Conservation (phyloP, 2,329 filamentous ascomycete species). For the Aschersonia sp. region DNA sequence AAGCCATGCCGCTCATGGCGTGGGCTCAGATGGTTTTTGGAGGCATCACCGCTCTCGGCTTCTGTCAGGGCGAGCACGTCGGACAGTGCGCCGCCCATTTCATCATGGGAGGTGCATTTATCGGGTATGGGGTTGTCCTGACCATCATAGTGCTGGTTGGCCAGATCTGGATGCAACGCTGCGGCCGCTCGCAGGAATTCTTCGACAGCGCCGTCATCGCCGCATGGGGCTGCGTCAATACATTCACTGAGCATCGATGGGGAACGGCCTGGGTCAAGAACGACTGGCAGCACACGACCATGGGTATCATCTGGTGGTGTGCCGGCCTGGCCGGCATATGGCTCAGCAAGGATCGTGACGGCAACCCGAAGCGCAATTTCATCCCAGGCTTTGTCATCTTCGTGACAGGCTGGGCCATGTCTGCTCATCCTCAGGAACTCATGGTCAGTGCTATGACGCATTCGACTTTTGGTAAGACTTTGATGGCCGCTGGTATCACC, state of each 20-base stretch:
- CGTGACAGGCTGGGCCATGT: conserved; percentile 93
- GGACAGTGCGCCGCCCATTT: conserved; percentile 94
- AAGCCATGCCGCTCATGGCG: conserved; percentile 68
- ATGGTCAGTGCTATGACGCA: conserved; percentile 81
- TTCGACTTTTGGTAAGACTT: conserved; percentile 78
- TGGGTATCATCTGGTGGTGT: conserved; percentile 99
- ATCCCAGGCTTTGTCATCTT: conserved; percentile 84
- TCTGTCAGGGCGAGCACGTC: conserved; percentile 80
- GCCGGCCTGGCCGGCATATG: conserved; percentile 84
- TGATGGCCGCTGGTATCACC: conserved; percentile 77
- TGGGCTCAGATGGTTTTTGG: conserved; percentile 97
- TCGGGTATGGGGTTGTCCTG: conserved; percentile 80
- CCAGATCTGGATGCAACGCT: conserved; percentile 70
- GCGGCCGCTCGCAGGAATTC: conserved; percentile 86
- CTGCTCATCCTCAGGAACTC: conserved; percentile 71
- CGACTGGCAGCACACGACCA: conserved; percentile 95
- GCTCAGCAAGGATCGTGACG: conserved; percentile 73
- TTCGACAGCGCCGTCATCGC: conserved; percentile 87
- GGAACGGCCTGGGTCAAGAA: conserved; percentile 79
- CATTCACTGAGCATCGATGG: conserved; percentile 96
- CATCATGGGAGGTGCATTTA: conserved; percentile 96
- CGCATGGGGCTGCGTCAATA: conserved; percentile 93
- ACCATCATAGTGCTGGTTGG: conserved; percentile 79
- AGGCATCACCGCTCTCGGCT: conserved; percentile 80
- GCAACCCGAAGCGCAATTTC: conserved; percentile 80